Conservation (phyloP, 2,329 filamentous ascomycete species). For the Alternaria angustiovoidea region DNA sequence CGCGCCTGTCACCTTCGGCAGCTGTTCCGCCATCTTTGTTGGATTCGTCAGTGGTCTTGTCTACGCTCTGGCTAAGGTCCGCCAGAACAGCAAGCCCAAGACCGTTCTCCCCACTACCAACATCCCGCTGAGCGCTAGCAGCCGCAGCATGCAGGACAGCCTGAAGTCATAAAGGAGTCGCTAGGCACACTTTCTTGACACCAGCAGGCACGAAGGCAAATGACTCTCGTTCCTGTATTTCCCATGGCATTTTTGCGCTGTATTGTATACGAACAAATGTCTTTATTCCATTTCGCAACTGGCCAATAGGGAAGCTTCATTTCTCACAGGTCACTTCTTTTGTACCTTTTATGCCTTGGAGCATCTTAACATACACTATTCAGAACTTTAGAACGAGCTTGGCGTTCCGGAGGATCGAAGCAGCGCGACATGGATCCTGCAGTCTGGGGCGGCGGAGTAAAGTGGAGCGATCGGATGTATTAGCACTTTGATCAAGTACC, state of each 20-base stretch:
- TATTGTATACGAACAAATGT: conserved; percentile 31
- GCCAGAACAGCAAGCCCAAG: conserved; percentile 74
- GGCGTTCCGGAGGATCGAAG: conserved; percentile 25
- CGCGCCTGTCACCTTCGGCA: conserved; percentile 89
- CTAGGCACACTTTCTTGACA: conserved; percentile 6
- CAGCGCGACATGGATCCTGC: conserved; percentile 2
- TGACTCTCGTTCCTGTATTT: conserved; percentile 21
- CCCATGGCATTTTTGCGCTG: conserved; percentile 16
- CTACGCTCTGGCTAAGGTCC: conserved; percentile 85
- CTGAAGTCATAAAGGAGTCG: conserved; percentile 61
- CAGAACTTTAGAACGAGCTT: conserved; percentile 31
- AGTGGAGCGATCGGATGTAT: conserved; percentile 8
- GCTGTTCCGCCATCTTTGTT: conserved; percentile 87
- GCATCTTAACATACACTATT: conserved; percentile 26
- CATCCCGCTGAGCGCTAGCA: conserved; percentile 84
- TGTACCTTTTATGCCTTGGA: conserved; percentile 29
- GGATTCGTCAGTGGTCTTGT: conserved; percentile 93
- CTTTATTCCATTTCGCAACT: conserved; percentile 4
- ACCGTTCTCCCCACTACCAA: conserved; percentile 72
- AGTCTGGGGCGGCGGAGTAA: conserved; percentile 13
- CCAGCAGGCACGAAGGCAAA: conserved; percentile 20
- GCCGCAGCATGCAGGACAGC: conserved; percentile 87
- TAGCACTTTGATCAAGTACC: conserved; percentile 9
- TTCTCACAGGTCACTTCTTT: conserved; percentile 29
- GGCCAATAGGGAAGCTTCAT: conserved; percentile 18